Conservation (phyloP, 768 basidiomycete species). For the Agaricus subrufescens region DNA sequence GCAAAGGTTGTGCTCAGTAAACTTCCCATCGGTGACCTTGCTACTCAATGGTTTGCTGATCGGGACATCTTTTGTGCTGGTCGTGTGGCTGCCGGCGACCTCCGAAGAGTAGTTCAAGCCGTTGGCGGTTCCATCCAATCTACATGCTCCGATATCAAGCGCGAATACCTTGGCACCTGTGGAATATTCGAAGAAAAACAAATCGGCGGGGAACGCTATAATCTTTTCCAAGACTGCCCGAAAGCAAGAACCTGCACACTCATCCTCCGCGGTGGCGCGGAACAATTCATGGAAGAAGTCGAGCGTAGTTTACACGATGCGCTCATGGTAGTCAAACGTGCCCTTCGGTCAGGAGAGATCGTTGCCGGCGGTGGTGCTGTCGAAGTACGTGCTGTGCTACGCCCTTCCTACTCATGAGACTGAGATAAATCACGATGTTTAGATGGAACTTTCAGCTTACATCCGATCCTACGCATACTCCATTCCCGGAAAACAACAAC, state of each 20-base stretch:
- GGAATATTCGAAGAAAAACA: conserved; percentile 91
- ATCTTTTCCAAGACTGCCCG: conserved; percentile 89
- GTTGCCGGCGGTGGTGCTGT: conserved; percentile 98
- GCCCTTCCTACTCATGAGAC: conserved; percentile 1
- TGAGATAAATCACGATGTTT: conserved; percentile 3
- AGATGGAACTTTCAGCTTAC: conserved; percentile 98
- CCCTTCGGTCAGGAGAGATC: conserved; percentile 91
- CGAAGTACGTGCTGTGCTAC: conserved; percentile 52
- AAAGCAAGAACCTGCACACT: conserved; percentile 95
- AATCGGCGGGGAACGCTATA: conserved; percentile 95
- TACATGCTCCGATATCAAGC: conserved; percentile 88
- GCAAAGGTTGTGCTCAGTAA: conserved; percentile 98
- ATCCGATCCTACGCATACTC: conserved; percentile 87
- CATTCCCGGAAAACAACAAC: conserved; percentile 93
- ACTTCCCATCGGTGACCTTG: conserved; percentile 96
- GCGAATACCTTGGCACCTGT: conserved; percentile 92
- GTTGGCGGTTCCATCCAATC: conserved; percentile 94
- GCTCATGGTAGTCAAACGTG: conserved; percentile 99
- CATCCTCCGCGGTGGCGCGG: conserved; percentile 91
- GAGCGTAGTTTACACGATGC: conserved; percentile 97
- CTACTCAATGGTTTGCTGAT: conserved; percentile 99
- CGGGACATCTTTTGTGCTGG: conserved; percentile 99
- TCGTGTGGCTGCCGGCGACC: conserved; percentile 84
- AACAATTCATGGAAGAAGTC: conserved; percentile 98
- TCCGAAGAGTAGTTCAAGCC: conserved; percentile 92